Percentiles rank a stretch among this genome's conserved stretches.
phyloP scores from a whole-genome alignment of 2,329 filamentous ascomycete genomes.

The Chaetomiaceae sp. region DNA sequence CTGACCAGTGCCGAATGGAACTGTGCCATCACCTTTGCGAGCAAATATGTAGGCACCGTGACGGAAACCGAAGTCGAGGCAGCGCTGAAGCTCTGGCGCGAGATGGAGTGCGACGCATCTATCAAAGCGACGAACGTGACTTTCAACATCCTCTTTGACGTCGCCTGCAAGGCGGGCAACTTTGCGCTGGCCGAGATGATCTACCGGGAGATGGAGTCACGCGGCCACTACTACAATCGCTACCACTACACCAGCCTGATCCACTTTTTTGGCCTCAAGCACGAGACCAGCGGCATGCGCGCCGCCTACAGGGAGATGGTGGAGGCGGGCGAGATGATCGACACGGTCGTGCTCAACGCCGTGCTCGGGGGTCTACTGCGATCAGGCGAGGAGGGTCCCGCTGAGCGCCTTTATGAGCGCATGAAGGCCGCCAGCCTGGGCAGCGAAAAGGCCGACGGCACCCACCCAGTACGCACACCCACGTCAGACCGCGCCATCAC shows the following conservation, averaged over 20 bases:
- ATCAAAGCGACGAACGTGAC: slow-evolving; percentile 69
- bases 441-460: not conserved
- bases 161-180: slow-evolving; percentile 80
- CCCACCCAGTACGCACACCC: slow-evolving; percentile 43
- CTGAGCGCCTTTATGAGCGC: slow-evolving; percentile 73
- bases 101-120: slow-evolving; percentile 75
- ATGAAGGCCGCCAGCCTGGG: slow-evolving; percentile 61
- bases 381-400: slow-evolving; percentile 70
- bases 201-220: slow-evolving; percentile 70
- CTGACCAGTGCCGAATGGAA: slow-evolving; percentile 74
- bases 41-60: slow-evolving; percentile 60
- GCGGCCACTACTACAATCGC: slow-evolving; percentile 66
- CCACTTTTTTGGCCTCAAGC: slow-evolving; percentile 72
- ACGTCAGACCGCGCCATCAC: slow-evolving; percentile 48
- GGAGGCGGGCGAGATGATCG: slow-evolving; percentile 79
- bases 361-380: slow-evolving; percentile 75
- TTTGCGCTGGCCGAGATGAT: slow-evolving; percentile 81
- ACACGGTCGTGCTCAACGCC: slow-evolving; percentile 81
- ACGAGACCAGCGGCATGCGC: slow-evolving; percentile 69
- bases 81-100: slow-evolving; percentile 74
- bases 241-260: slow-evolving; percentile 80
- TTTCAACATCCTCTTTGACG: slow-evolving; percentile 89
- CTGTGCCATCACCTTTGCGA: slow-evolving; percentile 73
- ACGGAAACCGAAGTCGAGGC: slow-evolving; percentile 59
- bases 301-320: slow-evolving; percentile 79